Evolutionary conservation across 169 alveolate species (phyloP).

Genomic region (Cryptosporidium xiaoi): DNA sequence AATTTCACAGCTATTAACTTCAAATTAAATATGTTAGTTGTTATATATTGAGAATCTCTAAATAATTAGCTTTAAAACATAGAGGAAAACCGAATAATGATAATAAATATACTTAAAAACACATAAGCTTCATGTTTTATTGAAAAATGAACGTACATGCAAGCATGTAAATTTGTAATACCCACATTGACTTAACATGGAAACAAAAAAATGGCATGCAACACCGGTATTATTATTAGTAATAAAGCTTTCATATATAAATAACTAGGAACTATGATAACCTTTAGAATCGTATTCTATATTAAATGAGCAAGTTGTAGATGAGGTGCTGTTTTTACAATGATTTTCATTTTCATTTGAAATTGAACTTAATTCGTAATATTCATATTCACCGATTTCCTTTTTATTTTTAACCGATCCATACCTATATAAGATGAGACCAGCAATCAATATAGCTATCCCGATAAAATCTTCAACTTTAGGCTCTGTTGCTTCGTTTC

Average conservation of each 20-base stretch:
- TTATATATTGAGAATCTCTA: not conserved
- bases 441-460: slow-evolving; percentile 18
- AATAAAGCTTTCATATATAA: too few species aligned
- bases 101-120: too few species aligned
- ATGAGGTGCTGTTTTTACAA: slow-evolving; percentile 12
- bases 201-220: too few species aligned
- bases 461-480: slow-evolving; percentile 70
- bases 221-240: not conserved
- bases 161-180: not conserved
- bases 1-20: not conserved
- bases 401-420: slow-evolving; percentile 35
- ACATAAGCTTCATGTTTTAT: not conserved
- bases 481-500: slow-evolving; percentile 72
- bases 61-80: not conserved
- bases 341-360: not conserved
- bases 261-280: slow-evolving; percentile 39
- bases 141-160: slow-evolving; percentile 26
- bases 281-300: slow-evolving; percentile 26
- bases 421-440: slow-evolving; percentile 25
- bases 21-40: not conserved
- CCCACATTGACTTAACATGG: too few species aligned
- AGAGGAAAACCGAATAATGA: not conserved
- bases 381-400: slow-evolving; percentile 4
- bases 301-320: slow-evolving; percentile 57
- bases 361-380: slow-evolving; percentile 64